phyloP scores from a whole-genome alignment of 2,329 filamentous ascomycete species.

The Fusarium cicatricum region DNA sequence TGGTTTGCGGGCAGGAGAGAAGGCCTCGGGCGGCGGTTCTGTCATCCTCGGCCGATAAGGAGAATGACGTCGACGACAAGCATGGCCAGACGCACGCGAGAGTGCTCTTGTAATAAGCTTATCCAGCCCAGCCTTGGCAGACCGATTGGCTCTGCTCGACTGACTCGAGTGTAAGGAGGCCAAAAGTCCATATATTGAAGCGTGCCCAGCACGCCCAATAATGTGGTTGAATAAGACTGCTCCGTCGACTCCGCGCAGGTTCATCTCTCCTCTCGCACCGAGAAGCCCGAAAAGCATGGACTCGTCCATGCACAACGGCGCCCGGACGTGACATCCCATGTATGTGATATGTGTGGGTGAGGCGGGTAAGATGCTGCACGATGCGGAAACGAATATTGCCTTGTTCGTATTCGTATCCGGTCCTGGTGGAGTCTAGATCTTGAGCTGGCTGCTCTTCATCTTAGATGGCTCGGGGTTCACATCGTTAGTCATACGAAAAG shows the following conservation, averaged over 20 bases:
- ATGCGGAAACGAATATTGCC: background rate
- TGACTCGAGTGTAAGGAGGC: background rate
- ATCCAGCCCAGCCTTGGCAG: constrained; percentile 16
- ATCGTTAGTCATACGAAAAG: constrained; percentile 26
- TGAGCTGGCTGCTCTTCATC: background rate
- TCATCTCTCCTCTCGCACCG: too few relatives aligned
- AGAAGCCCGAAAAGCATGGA: too few relatives aligned
- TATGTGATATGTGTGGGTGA: too few relatives aligned
- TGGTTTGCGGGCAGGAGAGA: background rate
- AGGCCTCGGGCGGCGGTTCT: background rate
- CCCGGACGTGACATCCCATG: too few relatives aligned
- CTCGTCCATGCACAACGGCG: too few relatives aligned
- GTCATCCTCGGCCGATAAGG: background rate
- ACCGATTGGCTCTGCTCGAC: constrained; percentile 2
- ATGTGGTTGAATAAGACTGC: too few relatives aligned
- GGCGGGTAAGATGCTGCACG: background rate
- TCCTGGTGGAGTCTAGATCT: background rate
- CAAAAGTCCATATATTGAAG: too few relatives aligned
- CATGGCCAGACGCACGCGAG: background rate
- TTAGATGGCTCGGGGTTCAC: too few relatives aligned
- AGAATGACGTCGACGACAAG: constrained; percentile 26
- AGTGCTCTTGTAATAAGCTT: constrained; percentile 33
- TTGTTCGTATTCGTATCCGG: constrained; percentile 40
- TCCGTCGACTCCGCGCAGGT: too few relatives aligned
- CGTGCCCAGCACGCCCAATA: too few relatives aligned